These are phyloP conservation scores for Nymphaea thermarum DNA, from an alignment of 164 flowering plant genomes.

Conservation along the genomic window DNA sequence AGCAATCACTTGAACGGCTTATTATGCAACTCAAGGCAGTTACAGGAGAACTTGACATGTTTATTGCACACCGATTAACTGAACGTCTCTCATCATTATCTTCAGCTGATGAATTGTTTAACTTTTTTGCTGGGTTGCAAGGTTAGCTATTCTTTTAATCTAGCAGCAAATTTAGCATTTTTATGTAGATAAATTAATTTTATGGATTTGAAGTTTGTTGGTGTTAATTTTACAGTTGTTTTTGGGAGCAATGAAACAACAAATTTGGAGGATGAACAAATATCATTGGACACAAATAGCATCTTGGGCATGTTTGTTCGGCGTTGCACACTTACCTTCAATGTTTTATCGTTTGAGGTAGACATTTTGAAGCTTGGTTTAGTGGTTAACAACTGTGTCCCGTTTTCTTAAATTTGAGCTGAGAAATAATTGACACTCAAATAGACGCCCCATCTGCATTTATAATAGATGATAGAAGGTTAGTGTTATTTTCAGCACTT, in stretches of 20 bases:
- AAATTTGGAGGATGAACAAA: constrained; percentile 61
- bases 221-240: constrained; percentile 27
- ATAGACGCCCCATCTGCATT: too few species aligned
- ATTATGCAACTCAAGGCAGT: constrained; percentile 44
- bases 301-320: constrained; percentile 70
- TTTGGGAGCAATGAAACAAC: constrained; percentile 50
- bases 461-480: too few species aligned
- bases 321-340: constrained; percentile 77
- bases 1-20: constrained; percentile 73
- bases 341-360: constrained; percentile 79
- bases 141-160: constrained; percentile 23
- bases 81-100: constrained; percentile 39
- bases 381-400: not conserved
- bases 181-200: not conserved
- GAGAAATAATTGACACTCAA: too few species aligned
- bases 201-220: not conserved
- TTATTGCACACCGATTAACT: constrained; percentile 51
- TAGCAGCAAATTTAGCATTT: not conserved
- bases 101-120: constrained; percentile 85
- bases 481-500: too few species aligned
- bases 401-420: too few species aligned
- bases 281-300: constrained; percentile 66
- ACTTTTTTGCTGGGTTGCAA: constrained; percentile 51
- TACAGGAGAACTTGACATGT: constrained; percentile 30
- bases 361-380: not conserved